Evolutionary conservation across 306 rosid species (phyloP).

Genomic region (Acmispon strigosus): DNA sequence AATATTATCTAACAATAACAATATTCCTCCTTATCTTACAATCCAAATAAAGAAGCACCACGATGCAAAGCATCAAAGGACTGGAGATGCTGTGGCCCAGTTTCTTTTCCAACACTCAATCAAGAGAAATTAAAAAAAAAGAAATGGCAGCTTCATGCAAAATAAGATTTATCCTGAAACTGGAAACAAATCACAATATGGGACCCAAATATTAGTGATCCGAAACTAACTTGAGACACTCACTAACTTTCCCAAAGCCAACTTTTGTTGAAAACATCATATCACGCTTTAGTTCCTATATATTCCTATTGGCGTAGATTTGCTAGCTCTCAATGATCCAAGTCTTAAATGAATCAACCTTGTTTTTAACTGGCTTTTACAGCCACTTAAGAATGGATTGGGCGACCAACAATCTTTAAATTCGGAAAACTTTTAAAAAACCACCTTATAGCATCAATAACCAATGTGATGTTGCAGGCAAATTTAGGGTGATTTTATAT

Average conservation of each 20-base stretch:
- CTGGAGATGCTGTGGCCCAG: not conserved
- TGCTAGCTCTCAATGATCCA: too few relatives aligned
- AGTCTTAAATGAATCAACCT: too few relatives aligned
- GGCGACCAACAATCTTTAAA: too few relatives aligned
- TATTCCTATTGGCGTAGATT: too few relatives aligned
- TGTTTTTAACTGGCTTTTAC: too few relatives aligned
- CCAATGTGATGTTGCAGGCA: not conserved
- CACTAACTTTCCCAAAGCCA: too few relatives aligned
- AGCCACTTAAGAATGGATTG: too few relatives aligned
- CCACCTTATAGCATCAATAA: not conserved
- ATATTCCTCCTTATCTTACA: not conserved
- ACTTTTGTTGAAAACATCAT: too few relatives aligned
- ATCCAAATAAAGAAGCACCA: not conserved
- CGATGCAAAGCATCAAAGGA: not conserved
- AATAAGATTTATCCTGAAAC: not conserved
- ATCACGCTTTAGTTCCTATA: too few relatives aligned
- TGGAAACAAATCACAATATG: not conserved
- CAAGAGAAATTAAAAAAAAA: not conserved
- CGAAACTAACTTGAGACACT: too few relatives aligned
- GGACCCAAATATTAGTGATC: not conserved
- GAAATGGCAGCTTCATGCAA: not conserved
- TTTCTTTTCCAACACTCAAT: not conserved
- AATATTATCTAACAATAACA: not conserved
- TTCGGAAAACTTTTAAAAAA: not conserved
- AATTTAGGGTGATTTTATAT: not conserved